Evolutionary conservation across 306 rosid species (phyloP), one percentile per base, ranked within the genome.

Genomic region (Malus asiatica): DNA sequence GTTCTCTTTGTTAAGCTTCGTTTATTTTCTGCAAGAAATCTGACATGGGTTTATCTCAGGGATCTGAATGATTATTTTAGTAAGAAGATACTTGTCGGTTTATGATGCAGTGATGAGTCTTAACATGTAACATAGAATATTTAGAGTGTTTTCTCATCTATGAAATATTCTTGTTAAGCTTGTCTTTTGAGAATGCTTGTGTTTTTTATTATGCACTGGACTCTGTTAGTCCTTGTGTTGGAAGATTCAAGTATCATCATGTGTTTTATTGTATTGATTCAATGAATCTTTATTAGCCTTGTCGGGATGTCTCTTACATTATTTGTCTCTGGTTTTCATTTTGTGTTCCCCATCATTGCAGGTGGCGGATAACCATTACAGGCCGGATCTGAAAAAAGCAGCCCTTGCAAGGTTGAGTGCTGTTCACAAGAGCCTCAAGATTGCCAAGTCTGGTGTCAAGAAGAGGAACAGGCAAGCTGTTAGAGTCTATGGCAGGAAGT

Each of bases 351-450:
- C 8, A 5, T 58, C 3, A 5, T 35, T 68, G 52, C 78, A 90
- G 98, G 97, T 89, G 62, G 89, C 82, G 15, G 69, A 71, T 16
- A 95, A 92, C 87, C 68, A 81, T 88, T 92, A 90, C 87, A 86
- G 97, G 88, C 92, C 96, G 27, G 97, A 95, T 82, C 86, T 92
- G 11, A 92, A 86, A 87, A 85, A 89, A 70, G 97, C 96, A 10
- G 96, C 97, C 60, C 92, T 92, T 61, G 91, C 97, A 76, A 88
- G 99, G 87, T 71, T 92, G 89, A 92, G 97, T 78, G 96, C 82
- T n/a, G 99, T 92, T 66, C 76, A 89, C 71, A 85, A 88, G 87
- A 95, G 99, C 87, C 93, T 92, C 66, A 92, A 78, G 87, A 93
- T 95, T 68, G 81, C 96, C 27, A 95, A 95, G 87, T 95, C 97